Evolutionary conservation across 225 moss, liverwort and hornwort genomes (phyloP), one percentile per base, ranked within the genome.

Genomic region (Polytrichum formosum): DNA sequence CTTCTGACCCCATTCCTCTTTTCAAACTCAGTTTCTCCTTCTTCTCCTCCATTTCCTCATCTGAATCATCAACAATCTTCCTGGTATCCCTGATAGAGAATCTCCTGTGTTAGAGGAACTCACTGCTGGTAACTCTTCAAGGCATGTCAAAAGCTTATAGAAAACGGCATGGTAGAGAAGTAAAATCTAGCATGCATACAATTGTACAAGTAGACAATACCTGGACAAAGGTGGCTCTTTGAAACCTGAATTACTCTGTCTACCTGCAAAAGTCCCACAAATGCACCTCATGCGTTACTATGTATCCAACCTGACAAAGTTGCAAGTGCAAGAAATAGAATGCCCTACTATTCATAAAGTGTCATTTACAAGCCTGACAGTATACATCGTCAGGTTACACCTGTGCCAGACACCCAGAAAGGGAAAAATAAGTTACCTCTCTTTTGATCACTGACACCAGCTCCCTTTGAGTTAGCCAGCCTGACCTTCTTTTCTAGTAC

Each of bases 1-100:
- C 97, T 83, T 90, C 85, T 56, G 97, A 98, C 53, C 97, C 94
- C 37, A 92, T 64, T 29, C 94, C 98, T 74, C 69, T 92, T 77
- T 90, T 99, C 67, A 99, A 83, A 56, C 61, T 82, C 54, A 99
- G 73, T 77, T 93, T 99, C 72, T 91, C 91, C 73, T 90, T 99
- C 77, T 84, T 92, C 53, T 65, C 81, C 72, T 73, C 83, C 64
- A 63, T 77, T 63, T 87, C 81, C 1, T 84, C 82, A 71, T 85
- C 88, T 18, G 89, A 84, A 75, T 88, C 88, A 33, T 87, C 85
- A 53, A 71, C 78, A 56, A 79, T 73, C 72, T 73, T 68, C 78
- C 70, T 84, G 27, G 56, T 77, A 66, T 83, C 82, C 72, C 79
- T 80, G 75, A 66, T 75, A 70, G 16, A 46, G 46, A 37, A 46